Evolutionary conservation across 495 filamentous ascomycete species (phyloP).

Genomic region (Clavariopsis aquatica): DNA sequence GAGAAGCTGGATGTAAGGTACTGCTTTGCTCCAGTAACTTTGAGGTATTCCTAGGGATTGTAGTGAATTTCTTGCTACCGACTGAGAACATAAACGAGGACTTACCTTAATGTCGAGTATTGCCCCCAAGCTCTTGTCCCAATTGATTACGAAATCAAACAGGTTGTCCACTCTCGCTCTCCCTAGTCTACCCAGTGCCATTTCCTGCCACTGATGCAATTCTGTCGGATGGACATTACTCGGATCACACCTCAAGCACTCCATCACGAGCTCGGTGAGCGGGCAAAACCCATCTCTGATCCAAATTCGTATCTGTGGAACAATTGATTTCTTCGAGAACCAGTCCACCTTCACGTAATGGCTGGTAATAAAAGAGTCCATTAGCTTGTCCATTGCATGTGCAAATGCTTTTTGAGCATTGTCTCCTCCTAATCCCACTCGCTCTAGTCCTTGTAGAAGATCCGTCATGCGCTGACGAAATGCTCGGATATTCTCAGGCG

Average conservation of each 20-base stretch:
- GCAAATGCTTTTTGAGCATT: conserved; percentile 76
- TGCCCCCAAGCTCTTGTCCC: conserved; percentile 73
- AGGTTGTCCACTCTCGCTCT: conserved; percentile 76
- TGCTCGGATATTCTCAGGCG: conserved; percentile 14
- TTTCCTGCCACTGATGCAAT: conserved; percentile 67
- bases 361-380: conserved; percentile 38
- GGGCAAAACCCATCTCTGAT: conserved; percentile 35
- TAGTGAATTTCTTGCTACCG: too few relatives aligned
- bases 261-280: conserved; percentile 33
- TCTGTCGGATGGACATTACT: conserved; percentile 17
- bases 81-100: conserved; percentile 36
- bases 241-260: conserved; percentile 29
- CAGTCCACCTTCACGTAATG: conserved; percentile 44
- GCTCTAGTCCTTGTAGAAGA: conserved; percentile 53
- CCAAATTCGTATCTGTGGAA: conserved; percentile 60
- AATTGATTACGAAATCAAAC: conserved; percentile 84
- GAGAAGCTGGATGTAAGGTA: conserved; percentile 74
- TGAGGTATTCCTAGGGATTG: conserved; percentile 56
- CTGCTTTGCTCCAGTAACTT: conserved; percentile 57
- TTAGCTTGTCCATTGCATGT: conserved; percentile 45
- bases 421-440: conserved; percentile 73
- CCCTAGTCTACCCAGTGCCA: conserved; percentile 76
- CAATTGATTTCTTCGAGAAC: conserved; percentile 52
- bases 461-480: conserved; percentile 16
- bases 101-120: conserved; percentile 72